These are phyloP conservation scores for Trichoderma polysporum DNA, from an alignment of 2,329 filamentous ascomycete genomes.

Conservation along the genomic window DNA sequence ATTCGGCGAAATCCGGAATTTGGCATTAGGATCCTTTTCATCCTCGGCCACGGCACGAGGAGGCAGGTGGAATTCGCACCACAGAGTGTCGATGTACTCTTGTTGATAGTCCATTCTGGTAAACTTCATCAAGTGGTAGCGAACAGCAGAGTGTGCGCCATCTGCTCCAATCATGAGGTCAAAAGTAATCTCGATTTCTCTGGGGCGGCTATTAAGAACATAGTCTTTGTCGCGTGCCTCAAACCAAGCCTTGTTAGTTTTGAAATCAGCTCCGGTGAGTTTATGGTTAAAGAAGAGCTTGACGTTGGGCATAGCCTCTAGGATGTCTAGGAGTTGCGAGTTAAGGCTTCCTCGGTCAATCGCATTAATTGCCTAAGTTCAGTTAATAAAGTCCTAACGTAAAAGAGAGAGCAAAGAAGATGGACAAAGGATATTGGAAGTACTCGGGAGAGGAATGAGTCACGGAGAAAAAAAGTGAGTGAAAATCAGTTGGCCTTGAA, in stretches of 20 bases:
- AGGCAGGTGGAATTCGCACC: conserved; percentile 91
- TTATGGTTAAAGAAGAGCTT: conserved; percentile 92
- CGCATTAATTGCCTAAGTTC: conserved; percentile 70
- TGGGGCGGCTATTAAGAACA: conserved; percentile 45
- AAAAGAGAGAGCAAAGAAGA: not conserved
- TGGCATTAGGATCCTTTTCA: conserved; percentile 37
- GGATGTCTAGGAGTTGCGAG: conserved; percentile 75
- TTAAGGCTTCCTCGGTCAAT: conserved; percentile 85
- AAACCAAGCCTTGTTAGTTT: conserved; percentile 79
- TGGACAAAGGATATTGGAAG: not conserved
- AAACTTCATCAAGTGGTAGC: conserved; percentile 96
- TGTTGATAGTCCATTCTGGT: conserved; percentile 87
- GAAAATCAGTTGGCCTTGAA: not conserved
- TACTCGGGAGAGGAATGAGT: not conserved
- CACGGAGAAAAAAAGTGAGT: not conserved
- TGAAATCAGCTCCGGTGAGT: conserved; percentile 85
- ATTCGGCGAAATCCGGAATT: conserved; percentile 82
- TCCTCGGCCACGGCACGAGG: conserved; percentile 40
- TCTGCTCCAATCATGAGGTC: conserved; percentile 94
- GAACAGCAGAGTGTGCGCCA: conserved; percentile 86
- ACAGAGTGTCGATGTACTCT: conserved; percentile 92
- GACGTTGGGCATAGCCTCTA: conserved; percentile 85
- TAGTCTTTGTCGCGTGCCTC: conserved; percentile 53
- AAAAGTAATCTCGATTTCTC: conserved; percentile 80
- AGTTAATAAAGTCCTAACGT: conserved; percentile 16